phyloP scores from a whole-genome alignment of 805 yeast genomes.

The Millerago galiae region DNA sequence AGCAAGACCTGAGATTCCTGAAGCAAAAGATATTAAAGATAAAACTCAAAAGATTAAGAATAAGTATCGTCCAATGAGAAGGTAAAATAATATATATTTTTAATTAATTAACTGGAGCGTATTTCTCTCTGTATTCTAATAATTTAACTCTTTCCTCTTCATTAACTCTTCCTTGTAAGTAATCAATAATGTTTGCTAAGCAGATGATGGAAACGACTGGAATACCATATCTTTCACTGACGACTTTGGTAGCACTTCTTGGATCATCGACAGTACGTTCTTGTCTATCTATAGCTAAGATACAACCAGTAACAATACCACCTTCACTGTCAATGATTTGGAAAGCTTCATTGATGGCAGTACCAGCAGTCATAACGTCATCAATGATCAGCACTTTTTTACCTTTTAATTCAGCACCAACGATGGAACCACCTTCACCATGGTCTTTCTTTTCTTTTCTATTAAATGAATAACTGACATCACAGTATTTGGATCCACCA shows the following conservation, averaged over 20 bases:
- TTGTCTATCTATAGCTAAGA: constrained; percentile 92
- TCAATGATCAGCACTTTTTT: constrained; percentile 82
- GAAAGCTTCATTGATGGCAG: constrained; percentile 94
- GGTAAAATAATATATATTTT: constrained; percentile 21
- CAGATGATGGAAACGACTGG: constrained; percentile 82
- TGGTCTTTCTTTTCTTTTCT: constrained; percentile 96
- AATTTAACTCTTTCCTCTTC: constrained; percentile 52
- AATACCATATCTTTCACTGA: constrained; percentile 61
- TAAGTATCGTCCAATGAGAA: constrained; percentile 58
- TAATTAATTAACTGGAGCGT: constrained; percentile 20
- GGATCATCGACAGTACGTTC: constrained; percentile 68
- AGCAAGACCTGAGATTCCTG: constrained; percentile 29
- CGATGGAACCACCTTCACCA: constrained; percentile 96
- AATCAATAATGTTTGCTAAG: constrained; percentile 65
- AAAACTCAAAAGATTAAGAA: constrained; percentile 41
- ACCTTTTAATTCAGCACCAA: constrained; percentile 69
- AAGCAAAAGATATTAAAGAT: constrained; percentile 28
- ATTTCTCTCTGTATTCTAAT: constrained; percentile 45
- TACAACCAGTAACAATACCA: constrained; percentile 76
- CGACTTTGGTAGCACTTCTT: constrained; percentile 76
- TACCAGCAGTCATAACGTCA: constrained; percentile 98
- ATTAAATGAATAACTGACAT: constrained; percentile 86
- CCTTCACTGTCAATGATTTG: constrained; percentile 61
- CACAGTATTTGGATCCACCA: constrained; percentile 69
- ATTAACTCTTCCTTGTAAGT: constrained; percentile 49